Conservation (phyloP, 495 filamentous ascomycete species). For the Aspergillus ellipticus region DNA sequence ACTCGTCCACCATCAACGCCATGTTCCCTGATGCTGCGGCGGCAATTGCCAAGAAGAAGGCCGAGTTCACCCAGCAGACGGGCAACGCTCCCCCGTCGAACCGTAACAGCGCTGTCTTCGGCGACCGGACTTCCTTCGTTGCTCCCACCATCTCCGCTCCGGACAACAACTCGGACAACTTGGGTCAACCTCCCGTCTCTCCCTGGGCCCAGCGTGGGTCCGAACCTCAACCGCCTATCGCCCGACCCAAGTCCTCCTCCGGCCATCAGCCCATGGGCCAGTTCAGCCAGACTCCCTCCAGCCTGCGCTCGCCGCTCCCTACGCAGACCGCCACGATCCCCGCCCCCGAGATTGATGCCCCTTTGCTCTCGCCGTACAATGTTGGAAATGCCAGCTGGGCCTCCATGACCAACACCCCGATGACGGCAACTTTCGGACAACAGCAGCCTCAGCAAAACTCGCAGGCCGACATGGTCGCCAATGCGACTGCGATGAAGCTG, state of each 20-base stretch:
- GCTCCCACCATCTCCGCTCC: constrained; percentile 75
- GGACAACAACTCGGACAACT: constrained; percentile 50
- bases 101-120: constrained; percentile 84
- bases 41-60: constrained; percentile 95
- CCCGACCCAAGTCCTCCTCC: constrained; percentile 86
- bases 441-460: constrained; percentile 43
- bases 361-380: constrained; percentile 85
- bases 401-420: constrained; percentile 96
- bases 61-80: constrained; percentile 91
- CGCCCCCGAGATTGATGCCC: constrained; percentile 73
- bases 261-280: constrained; percentile 93
- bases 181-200: constrained; percentile 62
- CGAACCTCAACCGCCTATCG: constrained; percentile 51
- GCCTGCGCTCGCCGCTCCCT: constrained; percentile 77
- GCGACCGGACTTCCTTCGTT: constrained; percentile 72
- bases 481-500: constrained; percentile 98
- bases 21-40: constrained; percentile 99
- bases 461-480: constrained; percentile 97
- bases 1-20: constrained; percentile 90
- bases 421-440: constrained; percentile 77
- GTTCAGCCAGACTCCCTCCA: constrained; percentile 80
- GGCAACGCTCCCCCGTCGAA: constrained; percentile 87
- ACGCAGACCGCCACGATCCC: constrained; percentile 78
- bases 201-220: constrained; percentile 66
- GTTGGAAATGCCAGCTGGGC: constrained; percentile 90